Evolutionary conservation across 2,329 filamentous ascomycete genomes (phyloP), one percentile per base, ranked within the genome.

Genomic region (Pseudopyrenochaeta lycopersici): DNA sequence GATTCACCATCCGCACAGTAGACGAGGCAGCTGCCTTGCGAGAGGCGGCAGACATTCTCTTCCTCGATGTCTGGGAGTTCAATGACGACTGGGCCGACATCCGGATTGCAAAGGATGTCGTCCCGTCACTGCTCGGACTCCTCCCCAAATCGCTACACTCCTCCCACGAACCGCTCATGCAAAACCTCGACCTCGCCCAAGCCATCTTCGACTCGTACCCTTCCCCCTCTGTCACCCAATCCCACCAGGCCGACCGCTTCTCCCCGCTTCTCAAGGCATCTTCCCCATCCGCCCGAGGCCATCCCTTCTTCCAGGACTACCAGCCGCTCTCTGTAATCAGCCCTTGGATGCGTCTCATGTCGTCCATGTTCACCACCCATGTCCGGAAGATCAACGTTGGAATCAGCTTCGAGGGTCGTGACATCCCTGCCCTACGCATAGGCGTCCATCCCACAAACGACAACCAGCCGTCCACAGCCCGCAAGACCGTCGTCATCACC

Each of bases 1-100:
- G 95, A 33, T 97, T 98, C 82, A 91, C 90, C 68, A 80, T 97
- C 49, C 88, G 84, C 56, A 87, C 84, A 21, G 76, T 82, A 2
- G 82, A 87, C 17, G 90, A 96, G 69, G 88, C 90, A 53, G 76
- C 79, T 30, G 88, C 88, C 1, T 80, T 97, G 50, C 84, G 88
- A n/a, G 84, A 90, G 51, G 92, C 91, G 2, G 83, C 88, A 1
- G 84, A 90, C 56, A 85, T 87, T 15, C 83, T 97, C 20, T 89
- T 95, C 65, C 81, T 98, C 36, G 95, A 99, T 71, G 85, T 98
- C 1, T 99, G 95, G 95, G 89, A 91, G 18, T 92, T 90, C 63
- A 90, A 88, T 5, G 81, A 87, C 15, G 85, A 91, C 54, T 95
- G 90, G 81, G 90, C 95, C 21, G 95, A 99, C 73, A 88, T 98